Conservation (phyloP, 768 basidiomycete species). For the Boletus reticuloceps region DNA sequence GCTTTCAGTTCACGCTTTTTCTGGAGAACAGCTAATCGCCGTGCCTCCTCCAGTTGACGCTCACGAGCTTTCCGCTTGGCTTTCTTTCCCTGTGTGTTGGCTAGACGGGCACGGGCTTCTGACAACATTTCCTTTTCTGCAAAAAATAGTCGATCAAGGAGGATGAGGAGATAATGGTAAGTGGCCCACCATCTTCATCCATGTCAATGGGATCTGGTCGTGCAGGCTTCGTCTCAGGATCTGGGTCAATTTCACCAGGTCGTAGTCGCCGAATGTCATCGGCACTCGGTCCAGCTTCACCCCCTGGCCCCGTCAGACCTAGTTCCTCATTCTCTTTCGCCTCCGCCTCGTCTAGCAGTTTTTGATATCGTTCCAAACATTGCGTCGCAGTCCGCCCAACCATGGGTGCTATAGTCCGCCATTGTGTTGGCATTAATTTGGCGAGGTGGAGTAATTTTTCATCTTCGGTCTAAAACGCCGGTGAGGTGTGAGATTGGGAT, state of each 20-base stretch:
- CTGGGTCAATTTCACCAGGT: conserved; percentile 97
- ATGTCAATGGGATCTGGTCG: conserved; percentile 99
- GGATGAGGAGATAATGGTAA: neutral
- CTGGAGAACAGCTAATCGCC: conserved; percentile 90
- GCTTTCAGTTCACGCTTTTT: conserved; percentile 98
- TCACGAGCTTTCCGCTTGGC: conserved; percentile 98
- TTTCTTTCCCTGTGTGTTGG: conserved; percentile 99
- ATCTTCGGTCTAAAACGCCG: conserved; percentile 75
- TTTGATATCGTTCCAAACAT: conserved; percentile 97
- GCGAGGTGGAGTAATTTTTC: conserved; percentile 97
- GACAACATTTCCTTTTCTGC: conserved; percentile 99
- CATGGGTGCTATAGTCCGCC: conserved; percentile 98
- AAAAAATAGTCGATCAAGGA: conserved; percentile 4
- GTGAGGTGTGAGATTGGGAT: neutral
- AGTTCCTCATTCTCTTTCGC: conserved; percentile 95
- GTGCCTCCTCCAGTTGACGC: conserved; percentile 93
- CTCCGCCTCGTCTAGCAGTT: conserved; percentile 95
- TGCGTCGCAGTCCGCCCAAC: conserved; percentile 98
- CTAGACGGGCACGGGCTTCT: conserved; percentile 94
- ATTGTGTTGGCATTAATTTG: conserved; percentile 99
- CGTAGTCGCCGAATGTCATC: conserved; percentile 87
- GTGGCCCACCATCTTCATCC: conserved; percentile 89
- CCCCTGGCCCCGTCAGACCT: conserved; percentile 80
- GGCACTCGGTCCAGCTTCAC: conserved; percentile 80
- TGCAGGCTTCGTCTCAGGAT: conserved; percentile 98